phyloP scores from a whole-genome alignment of 805 yeast species.

The Pichia nakasei region DNA sequence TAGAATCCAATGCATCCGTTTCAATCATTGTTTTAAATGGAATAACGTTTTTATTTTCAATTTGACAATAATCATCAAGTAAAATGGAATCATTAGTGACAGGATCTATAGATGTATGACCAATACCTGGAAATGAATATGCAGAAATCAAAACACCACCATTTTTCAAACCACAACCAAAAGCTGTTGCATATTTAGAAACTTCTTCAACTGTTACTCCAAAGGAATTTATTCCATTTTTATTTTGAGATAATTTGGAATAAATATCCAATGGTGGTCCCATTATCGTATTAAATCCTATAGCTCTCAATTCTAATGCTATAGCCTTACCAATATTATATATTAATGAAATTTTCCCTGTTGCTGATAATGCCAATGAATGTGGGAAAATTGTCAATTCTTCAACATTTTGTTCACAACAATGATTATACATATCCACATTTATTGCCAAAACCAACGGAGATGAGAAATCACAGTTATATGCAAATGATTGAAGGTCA shows the following conservation, averaged over 20 bases:
- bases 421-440: constrained; percentile 56
- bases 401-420: constrained; percentile 42
- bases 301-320: constrained; percentile 40
- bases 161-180: constrained; percentile 42
- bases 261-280: constrained; percentile 59
- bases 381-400: constrained; percentile 50
- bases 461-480: constrained; percentile 36
- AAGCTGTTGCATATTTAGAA: constrained; percentile 41
- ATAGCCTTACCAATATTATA: constrained; percentile 45
- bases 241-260: constrained; percentile 43
- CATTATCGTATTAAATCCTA: constrained; percentile 46
- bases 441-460: constrained; percentile 52
- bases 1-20: constrained; percentile 40
- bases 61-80: constrained; percentile 43
- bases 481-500: constrained; percentile 48
- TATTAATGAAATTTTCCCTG: constrained; percentile 40
- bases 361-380: constrained; percentile 53
- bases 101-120: constrained; percentile 49
- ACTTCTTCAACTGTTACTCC: constrained; percentile 54
- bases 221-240: constrained; percentile 50
- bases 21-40: constrained; percentile 45
- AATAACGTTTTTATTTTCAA: constrained; percentile 38
- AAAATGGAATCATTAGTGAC: constrained; percentile 49
- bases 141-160: constrained; percentile 50
- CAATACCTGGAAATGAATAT: constrained; percentile 60